phyloP scores from a whole-genome alignment of 2,329 filamentous ascomycete species.

The Penicillium sumatraense region DNA sequence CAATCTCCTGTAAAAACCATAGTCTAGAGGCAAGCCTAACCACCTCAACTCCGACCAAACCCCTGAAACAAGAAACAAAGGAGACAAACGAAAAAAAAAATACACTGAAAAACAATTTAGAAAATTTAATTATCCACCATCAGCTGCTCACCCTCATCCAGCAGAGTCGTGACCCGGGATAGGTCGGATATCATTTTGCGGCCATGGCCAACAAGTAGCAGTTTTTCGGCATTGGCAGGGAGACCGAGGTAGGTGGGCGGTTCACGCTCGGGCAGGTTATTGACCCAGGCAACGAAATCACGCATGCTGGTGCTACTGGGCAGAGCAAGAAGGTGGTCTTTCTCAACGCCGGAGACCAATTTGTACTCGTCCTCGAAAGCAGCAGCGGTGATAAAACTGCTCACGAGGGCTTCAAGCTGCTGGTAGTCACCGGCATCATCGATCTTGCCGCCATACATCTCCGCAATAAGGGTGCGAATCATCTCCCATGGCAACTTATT shows the following conservation, averaged over 20 bases:
- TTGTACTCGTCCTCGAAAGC: constrained; percentile 94
- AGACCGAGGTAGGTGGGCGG: constrained; percentile 93
- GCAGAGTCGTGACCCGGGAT: constrained; percentile 79
- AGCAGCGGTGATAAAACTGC: constrained; percentile 77
- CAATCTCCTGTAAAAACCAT: constrained; percentile 3
- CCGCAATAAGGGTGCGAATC: constrained; percentile 84
- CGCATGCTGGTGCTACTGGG: constrained; percentile 80
- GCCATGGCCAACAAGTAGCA: constrained; percentile 87
- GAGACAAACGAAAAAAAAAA: background rate
- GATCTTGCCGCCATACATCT: constrained; percentile 98
- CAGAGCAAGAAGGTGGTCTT: constrained; percentile 68
- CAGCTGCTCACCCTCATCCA: constrained; percentile 93
- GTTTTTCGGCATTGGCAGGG: constrained; percentile 94
- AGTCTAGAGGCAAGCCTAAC: constrained; percentile 11
- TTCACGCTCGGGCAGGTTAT: constrained; percentile 88
- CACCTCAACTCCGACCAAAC: constrained; percentile 15
- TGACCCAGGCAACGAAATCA: constrained; percentile 91
- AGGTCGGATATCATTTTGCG: constrained; percentile 82
- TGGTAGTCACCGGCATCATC: constrained; percentile 86
- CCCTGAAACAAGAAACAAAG: background rate
- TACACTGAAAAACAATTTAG: constrained; percentile 4
- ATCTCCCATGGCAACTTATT: constrained; percentile 96
- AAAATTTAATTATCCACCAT: constrained; percentile 65
- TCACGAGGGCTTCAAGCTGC: constrained; percentile 73
- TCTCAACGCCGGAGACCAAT: constrained; percentile 71